Base-by-base conservation (phyloP, 164 flowering plant genomes). In the Chloranthus sessilifolius region DNA sequence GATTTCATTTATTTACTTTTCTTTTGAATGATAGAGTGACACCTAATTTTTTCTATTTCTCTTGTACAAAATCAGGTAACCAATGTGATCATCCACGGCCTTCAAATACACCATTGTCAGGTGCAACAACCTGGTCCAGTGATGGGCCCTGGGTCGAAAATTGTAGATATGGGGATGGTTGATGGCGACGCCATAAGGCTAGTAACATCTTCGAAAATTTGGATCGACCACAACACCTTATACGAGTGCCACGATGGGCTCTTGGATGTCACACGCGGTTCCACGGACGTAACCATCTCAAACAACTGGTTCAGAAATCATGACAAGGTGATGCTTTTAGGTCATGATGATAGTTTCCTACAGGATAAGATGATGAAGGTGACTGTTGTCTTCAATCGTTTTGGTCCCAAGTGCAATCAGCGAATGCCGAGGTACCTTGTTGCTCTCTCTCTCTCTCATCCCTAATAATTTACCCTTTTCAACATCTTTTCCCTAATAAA, bases 221-320 rank as follows among this genome's bases (percentile, higher is more conserved):
- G 98, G 98, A 78, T 90, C 1, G 98, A 87, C 56, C 98, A 90
- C 57, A 86, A 82, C 63, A 82, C 94, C 2, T 63, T 87, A 8
- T 76, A 66, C 16, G 56, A 67, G 26, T 72, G 83, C 65, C 56
- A 60, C 5, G 96, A 85, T 47, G 98, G 96, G 5, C 78, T 88
- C 1, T 46, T 90, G 0, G 94, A 86, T 56, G 85, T 78, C 12
- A 84, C 88, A 2, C 70, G 70, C 0, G 96, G 92, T 2, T 79
- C 95, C 0, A 91, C 96, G 0, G 74, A 71, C 22, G 48, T 91
- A 10, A 88, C 96, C 28, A 59, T 85, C 35, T 85, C 96, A 0
- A 91, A 85, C 77, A 87, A 85, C 59, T 77, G 85, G 88, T 88
- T 91, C 53, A 70, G 69, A 30, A 56, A 78, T 62, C 98, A 90